Evolutionary conservation across 805 yeast species (phyloP).

Genomic region (Spathaspora hagerdaliae): DNA sequence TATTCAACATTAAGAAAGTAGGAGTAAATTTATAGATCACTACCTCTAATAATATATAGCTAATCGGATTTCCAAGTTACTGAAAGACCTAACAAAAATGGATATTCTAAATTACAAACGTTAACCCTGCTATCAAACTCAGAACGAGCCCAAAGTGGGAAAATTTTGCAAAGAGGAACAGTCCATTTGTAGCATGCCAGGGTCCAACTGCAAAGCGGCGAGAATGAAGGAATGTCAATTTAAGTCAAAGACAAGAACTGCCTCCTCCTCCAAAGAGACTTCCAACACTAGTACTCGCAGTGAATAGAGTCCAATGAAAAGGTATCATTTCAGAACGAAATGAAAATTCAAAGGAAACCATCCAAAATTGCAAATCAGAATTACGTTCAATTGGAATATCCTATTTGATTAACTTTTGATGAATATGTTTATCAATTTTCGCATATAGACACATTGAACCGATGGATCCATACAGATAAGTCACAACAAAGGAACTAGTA

Average conservation of each 20-base stretch:
- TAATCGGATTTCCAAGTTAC: neutral
- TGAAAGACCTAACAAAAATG: neutral
- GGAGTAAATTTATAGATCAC: neutral
- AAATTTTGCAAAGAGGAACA: too few relatives aligned
- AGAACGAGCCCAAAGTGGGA: too few relatives aligned
- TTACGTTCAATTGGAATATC: neutral
- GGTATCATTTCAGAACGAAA: neutral
- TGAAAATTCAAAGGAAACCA: neutral
- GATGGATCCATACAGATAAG: conserved; percentile 34
- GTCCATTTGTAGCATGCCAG: too few relatives aligned
- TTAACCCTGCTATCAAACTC: too few relatives aligned
- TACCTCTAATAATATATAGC: neutral
- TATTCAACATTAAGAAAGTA: conserved; percentile 4
- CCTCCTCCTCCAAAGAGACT: neutral
- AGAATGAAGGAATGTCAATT: too few relatives aligned
- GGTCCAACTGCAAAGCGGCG: too few relatives aligned
- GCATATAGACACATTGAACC: conserved; percentile 49
- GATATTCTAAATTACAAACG: too few relatives aligned
- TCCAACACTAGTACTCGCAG: too few relatives aligned
- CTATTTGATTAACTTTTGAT: neutral
- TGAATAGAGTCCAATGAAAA: too few relatives aligned
- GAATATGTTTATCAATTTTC: conserved; percentile 8
- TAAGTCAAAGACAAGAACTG: neutral
- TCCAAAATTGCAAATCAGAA: neutral
- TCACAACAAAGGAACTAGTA: conserved; percentile 13